Evolutionary conservation across 345 rosid species (phyloP), one percentile per base, ranked within the genome.

Genomic region (Gossypium thurberi): DNA sequence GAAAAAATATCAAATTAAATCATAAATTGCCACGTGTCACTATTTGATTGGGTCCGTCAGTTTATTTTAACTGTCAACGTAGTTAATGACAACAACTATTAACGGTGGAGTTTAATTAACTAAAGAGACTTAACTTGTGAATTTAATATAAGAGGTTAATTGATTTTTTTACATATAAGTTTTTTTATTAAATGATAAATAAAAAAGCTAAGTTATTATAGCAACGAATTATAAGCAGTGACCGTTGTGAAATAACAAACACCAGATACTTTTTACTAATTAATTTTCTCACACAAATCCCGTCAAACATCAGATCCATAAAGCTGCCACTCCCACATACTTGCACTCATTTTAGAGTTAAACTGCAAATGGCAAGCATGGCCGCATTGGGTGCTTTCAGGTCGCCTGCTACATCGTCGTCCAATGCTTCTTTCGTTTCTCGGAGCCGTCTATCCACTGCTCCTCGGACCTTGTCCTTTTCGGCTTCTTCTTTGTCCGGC

Each of bases 401-500:
- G 7, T 62, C 78, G 8, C 84, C 85, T 17, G 25, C 79, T 9
- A 17, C 88, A 13, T 14, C 83, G 0, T 71, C 74, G 2, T 71
- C 71, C 2, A 17, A 77, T 1, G 33, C 79, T 3, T 74, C 72
- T 52, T 26, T 81, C 11, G 28, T 10, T 76, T 72, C 82, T 14
- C 53, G 76, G 42, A 76, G 53, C 68, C 65, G 74, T 9, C 65
- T 9, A 52, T 10, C 59, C 20, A 46, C 4, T 15, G 43, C 76
- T 8, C 46, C 33, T 21, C 71, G 71, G 65, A 74, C 67, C 23
- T 69, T 89, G 55, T 86, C 96, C 3, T 87, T 89, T 84, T 78
- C 83, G 18, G 80, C 88, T 6, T 88, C 92, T 52, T 46, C 72
- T 68, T 81, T 84, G 21, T 74, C 85, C 13, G 88, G 91, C 2